Base-by-base conservation (phyloP, 225 moss, liverwort and hornwort genomes). In the Pseudoscleropodium purum region DNA sequence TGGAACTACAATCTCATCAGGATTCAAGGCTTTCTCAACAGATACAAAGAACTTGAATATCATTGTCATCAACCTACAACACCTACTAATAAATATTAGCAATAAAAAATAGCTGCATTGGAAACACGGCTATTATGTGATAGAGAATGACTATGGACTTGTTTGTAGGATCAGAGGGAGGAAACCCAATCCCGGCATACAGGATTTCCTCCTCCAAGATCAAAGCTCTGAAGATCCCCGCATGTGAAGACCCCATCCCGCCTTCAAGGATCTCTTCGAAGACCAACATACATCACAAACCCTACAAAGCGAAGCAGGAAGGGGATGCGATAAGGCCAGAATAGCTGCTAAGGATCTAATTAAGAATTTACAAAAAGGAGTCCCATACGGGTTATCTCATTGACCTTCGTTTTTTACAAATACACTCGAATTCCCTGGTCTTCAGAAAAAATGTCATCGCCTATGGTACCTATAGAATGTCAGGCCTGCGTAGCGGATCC, bases 1-100 rank as follows among this genome's bases (percentile, higher is more conserved):
- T 95, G 93, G 85, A 93, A 92, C 89, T 75, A 89, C 89, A 92
- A 92, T 81, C 87, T 90, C 62, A 85, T 92, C 90, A 89, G 92
- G 85, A 89, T 89, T 84, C 82, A 84, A 88, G 78, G 62, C 90
- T 86, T 88, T 82, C 83, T 88, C 72, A 68, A 64, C 33, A 90
- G 85, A 90, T 43, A 87, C 73, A 84, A 87, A 86, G 64, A 89
- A 89, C 84, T 87, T 89, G 82, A 77, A 90, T 56, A 88, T 31
- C 74, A 86, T 85, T 85, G 81, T 85, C 85, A 90, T 81, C 88
- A 83, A 83, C 88, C 90, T 90, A 90, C 86, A 91, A 67, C 87
- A 92, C 81, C 90, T 88, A 82, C 90, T 86, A 79, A 76, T 72
- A 43, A 87, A 74, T 67, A 90, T 92, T 66, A 90, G 90, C 84